A percentile compares a stretch with the other conserved stretches of the same genome.
These are phyloP conservation scores for Lolium rigidum DNA, from an alignment of 176 grass and related monocot species.

Conservation along the genomic window DNA sequence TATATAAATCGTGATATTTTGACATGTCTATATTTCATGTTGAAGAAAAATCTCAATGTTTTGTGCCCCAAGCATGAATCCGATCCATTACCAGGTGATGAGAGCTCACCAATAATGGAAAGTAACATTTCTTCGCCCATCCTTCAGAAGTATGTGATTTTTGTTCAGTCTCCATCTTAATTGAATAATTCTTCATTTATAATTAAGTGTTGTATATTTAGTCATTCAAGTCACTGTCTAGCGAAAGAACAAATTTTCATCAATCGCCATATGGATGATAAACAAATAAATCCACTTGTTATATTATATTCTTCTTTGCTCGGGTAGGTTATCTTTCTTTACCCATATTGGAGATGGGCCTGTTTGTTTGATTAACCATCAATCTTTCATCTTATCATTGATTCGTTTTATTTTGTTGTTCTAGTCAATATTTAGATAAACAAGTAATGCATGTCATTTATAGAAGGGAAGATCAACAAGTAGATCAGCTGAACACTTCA, in stretches of 20 bases:
- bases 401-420: background rate
- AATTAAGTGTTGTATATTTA: background rate
- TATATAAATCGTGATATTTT: conserved; percentile 1
- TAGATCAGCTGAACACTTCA: no score
- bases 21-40: conserved; percentile 6
- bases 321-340: background rate
- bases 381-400: background rate
- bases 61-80: conserved; percentile 51
- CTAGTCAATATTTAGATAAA: background rate
- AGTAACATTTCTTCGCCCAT: conserved; percentile 17
- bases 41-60: background rate
- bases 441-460: background rate
- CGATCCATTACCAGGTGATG: conserved; percentile 5
- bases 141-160: conserved; percentile 26
- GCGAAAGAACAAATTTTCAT: background rate
- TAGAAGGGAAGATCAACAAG: background rate
- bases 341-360: background rate
- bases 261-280: background rate
- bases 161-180: background rate
- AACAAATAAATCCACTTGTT: background rate
- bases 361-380: background rate
- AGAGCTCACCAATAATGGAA: conserved; percentile 3
- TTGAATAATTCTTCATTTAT: conserved; percentile 12
- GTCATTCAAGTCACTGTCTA: conserved; percentile 16
- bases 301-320: background rate